These are phyloP conservation scores for Eimeria maxima DNA, from an alignment of 169 alveolate genomes.

Conservation along the genomic window DNA sequence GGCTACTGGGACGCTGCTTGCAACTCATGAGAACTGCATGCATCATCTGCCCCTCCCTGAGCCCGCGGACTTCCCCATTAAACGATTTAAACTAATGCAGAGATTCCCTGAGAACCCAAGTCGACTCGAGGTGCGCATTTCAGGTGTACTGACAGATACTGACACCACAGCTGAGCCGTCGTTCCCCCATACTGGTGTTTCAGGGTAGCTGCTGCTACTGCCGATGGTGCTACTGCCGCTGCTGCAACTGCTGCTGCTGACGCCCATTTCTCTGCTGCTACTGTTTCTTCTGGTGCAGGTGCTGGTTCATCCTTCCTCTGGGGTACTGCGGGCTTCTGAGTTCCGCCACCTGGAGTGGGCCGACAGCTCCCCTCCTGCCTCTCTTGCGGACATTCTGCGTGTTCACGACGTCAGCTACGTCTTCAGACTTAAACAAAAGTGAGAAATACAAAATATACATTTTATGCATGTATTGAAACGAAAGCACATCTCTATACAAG, in stretches of 20 bases:
- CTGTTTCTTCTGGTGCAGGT: constrained; percentile 11
- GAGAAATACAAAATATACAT: constrained; percentile 49
- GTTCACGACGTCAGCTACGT: constrained; percentile 97
- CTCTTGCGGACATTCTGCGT: constrained; percentile 95
- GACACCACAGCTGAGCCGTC: too few species aligned
- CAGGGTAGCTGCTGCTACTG: not conserved
- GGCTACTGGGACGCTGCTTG: constrained; percentile 43
- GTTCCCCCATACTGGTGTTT: too few species aligned
- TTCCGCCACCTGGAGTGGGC: constrained; percentile 89
- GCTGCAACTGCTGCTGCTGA: not conserved
- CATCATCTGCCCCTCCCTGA: constrained; percentile 95
- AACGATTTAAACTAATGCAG: constrained; percentile 90
- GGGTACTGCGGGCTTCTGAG: constrained; percentile 90
- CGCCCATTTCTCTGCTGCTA: not conserved
- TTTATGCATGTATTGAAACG: not conserved
- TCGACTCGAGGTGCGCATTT: constrained; percentile 90
- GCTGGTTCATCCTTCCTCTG: constrained; percentile 90
- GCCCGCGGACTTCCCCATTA: constrained; percentile 93
- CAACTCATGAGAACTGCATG: constrained; percentile 86
- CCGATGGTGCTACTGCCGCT: not conserved
- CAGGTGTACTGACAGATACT: not conserved
- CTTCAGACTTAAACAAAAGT: constrained; percentile 86
- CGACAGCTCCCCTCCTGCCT: constrained; percentile 91
- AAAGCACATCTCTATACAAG: not conserved
- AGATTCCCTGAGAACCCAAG: constrained; percentile 95